Conservation (phyloP, 805 yeast species). For the Kuraishia floccosa region DNA sequence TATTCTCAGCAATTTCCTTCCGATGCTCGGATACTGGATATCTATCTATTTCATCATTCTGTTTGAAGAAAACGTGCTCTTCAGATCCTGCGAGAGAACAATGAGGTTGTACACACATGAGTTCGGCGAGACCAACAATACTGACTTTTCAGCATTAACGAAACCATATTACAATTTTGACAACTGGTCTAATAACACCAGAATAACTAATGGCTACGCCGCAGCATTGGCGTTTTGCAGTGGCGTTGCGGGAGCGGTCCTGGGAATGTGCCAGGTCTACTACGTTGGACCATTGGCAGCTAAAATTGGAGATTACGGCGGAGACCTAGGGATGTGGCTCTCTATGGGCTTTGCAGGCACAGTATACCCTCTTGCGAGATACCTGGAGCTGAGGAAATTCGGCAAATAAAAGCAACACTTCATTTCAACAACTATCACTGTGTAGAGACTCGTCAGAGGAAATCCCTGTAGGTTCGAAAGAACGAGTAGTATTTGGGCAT, state of each 20-base stretch:
- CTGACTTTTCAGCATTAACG: not conserved
- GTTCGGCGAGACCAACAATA: not conserved
- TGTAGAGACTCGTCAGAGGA: no score
- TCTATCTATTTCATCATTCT: constrained; percentile 67
- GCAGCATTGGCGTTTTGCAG: constrained; percentile 51
- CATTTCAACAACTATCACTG: no score
- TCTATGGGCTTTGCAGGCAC: constrained; percentile 61
- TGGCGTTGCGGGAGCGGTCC: constrained; percentile 74
- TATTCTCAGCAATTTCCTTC: constrained; percentile 71
- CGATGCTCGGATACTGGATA: constrained; percentile 90
- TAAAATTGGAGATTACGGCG: constrained; percentile 54
- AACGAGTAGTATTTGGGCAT: no score
- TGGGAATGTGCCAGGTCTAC: constrained; percentile 85
- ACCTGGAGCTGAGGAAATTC: constrained; percentile 46
- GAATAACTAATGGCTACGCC: constrained; percentile 63
- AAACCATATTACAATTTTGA: constrained; percentile 53
- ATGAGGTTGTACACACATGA: constrained; percentile 31
- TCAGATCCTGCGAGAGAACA: constrained; percentile 38
- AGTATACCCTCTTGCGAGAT: constrained; percentile 55
- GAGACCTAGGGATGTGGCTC: constrained; percentile 77
- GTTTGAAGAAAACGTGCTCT: constrained; percentile 61
- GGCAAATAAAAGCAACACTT: constrained; percentile 27
- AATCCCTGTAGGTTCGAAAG: no score
- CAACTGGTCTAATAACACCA: constrained; percentile 54
- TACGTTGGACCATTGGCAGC: constrained; percentile 70